These are phyloP conservation scores for Lablab purpureus DNA, from an alignment of 306 rosid species.

Conservation along the genomic window DNA sequence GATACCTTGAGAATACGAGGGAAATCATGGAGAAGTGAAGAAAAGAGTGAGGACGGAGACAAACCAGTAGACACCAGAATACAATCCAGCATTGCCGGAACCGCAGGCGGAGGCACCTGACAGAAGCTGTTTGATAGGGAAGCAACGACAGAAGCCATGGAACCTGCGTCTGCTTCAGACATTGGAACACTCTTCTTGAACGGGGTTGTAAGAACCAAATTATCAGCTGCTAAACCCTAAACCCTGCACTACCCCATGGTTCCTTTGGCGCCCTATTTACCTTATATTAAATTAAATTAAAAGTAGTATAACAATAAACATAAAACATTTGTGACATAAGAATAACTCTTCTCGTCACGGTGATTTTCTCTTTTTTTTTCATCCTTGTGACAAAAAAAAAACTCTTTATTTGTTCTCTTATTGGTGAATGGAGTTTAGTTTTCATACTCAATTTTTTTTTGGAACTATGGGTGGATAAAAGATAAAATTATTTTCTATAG, in stretches of 20 bases:
- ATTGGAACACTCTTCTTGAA: slow-evolving; percentile 31
- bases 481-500: no score
- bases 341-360: no score
- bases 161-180: slow-evolving; percentile 47
- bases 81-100: slow-evolving; percentile 81
- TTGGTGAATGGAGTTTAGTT: no score
- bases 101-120: slow-evolving; percentile 71
- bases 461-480: no score
- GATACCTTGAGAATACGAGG: slow-evolving; percentile 65
- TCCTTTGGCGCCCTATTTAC: slow-evolving; percentile 38
- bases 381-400: no score
- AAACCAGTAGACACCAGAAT: slow-evolving; percentile 67
- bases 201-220: slow-evolving; percentile 40
- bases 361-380: no score
- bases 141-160: slow-evolving; percentile 59
- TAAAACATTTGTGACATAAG: no score
- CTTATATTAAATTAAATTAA: no score
- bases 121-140: slow-evolving; percentile 66
- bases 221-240: slow-evolving; percentile 40
- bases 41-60: slow-evolving; percentile 63
- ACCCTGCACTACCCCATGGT: background rate
- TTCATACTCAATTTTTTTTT: no score
- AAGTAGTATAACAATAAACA: no score
- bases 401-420: no score
- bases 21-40: slow-evolving; percentile 65